Evolutionary conservation across 2,329 filamentous ascomycete species (phyloP).

Genomic region (Penicillium expansum): DNA sequence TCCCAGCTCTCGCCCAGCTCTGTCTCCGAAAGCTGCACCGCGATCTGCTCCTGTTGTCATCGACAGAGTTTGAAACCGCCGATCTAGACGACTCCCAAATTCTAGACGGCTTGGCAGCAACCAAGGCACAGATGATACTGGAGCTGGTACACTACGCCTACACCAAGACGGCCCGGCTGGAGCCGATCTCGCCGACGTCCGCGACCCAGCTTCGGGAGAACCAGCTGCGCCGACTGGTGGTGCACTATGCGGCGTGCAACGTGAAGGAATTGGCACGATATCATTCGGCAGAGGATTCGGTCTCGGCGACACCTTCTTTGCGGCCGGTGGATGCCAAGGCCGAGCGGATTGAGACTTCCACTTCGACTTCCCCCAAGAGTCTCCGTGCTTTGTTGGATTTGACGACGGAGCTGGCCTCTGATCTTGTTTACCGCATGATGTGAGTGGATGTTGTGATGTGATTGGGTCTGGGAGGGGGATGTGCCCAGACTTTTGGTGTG

Average conservation of each 20-base stretch:
- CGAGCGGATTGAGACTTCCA: conserved; percentile 14
- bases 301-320: conserved; percentile 19
- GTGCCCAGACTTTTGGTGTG: not conserved
- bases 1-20: conserved; percentile 40
- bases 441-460: conserved; percentile 15
- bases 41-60: conserved; percentile 35
- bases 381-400: conserved; percentile 38
- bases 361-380: conserved; percentile 24
- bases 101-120: conserved; percentile 24
- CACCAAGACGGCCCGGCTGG: conserved; percentile 39
- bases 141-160: conserved; percentile 42
- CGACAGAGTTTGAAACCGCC: conserved; percentile 18
- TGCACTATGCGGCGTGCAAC: conserved; percentile 43
- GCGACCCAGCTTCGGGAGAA: conserved; percentile 40
- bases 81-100: conserved; percentile 20
- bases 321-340: conserved; percentile 21
- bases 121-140: conserved; percentile 36
- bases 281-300: conserved; percentile 29
- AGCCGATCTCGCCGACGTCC: conserved; percentile 37
- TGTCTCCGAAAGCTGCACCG: conserved; percentile 41
- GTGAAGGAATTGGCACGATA: conserved; percentile 39
- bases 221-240: conserved; percentile 41
- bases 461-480: not conserved
- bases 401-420: conserved; percentile 41
- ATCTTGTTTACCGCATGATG: conserved; percentile 45